Conservation (phyloP, 495 filamentous ascomycete genomes). For the Cercophora scortea region DNA sequence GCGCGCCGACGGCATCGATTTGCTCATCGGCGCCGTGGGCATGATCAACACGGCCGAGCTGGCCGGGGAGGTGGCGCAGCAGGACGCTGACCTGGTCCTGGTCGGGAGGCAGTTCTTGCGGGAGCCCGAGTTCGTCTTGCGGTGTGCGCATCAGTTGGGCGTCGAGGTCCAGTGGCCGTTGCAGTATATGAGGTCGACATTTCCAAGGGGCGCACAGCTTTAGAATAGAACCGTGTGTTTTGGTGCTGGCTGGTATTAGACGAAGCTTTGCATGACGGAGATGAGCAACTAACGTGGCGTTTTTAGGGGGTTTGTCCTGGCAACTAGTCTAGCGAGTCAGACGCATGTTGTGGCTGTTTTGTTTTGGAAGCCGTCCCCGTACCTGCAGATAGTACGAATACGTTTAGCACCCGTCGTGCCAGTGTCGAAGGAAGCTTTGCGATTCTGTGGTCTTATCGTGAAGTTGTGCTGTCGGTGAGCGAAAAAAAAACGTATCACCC, state of each 20-base stretch:
- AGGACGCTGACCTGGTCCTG: conserved; percentile 56
- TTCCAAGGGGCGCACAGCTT: conserved; percentile 15
- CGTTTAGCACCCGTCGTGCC: too few relatives aligned
- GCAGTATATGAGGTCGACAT: conserved; percentile 40
- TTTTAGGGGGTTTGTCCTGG: too few relatives aligned
- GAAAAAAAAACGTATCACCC: too few relatives aligned
- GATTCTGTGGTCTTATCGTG: too few relatives aligned
- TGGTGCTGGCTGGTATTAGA: neutral
- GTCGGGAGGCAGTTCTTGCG: conserved; percentile 57
- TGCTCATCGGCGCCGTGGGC: conserved; percentile 68
- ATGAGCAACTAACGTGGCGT: too few relatives aligned
- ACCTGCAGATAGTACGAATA: too few relatives aligned
- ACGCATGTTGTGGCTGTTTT: too few relatives aligned
- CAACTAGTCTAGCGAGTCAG: too few relatives aligned
- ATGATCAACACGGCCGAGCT: conserved; percentile 56
- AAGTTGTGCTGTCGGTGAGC: too few relatives aligned
- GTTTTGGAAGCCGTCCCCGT: too few relatives aligned
- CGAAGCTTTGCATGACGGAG: too few relatives aligned
- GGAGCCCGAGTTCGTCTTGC: conserved; percentile 60
- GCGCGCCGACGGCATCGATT: conserved; percentile 28
- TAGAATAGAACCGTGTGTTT: neutral
- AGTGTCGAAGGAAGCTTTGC: too few relatives aligned
- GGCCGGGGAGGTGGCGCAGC: conserved; percentile 51
- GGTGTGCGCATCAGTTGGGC: conserved; percentile 49
- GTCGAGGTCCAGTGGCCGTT: conserved; percentile 47